Percentiles rank a stretch among this genome's conserved stretches.
Evolutionary conservation across 2,329 filamentous ascomycete genomes (phyloP).

Genomic region (Thermochaetoides dissita): DNA sequence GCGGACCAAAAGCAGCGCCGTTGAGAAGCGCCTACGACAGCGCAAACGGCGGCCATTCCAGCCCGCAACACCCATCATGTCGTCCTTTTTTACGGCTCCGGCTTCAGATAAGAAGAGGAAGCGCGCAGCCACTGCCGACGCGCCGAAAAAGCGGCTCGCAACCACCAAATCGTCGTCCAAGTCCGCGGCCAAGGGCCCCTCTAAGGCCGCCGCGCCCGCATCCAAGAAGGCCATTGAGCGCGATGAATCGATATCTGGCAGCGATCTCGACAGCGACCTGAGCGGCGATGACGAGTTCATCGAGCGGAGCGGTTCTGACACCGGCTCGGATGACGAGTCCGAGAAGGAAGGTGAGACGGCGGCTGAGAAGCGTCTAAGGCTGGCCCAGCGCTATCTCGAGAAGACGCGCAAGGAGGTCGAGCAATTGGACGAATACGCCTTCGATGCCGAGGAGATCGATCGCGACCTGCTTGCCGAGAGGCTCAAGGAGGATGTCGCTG

Average conservation of each 20-base stretch:
- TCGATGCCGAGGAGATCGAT: slow-evolving; percentile 89
- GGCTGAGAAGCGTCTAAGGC: slow-evolving; percentile 68
- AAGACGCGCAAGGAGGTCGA: slow-evolving; percentile 68
- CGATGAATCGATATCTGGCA: slow-evolving; percentile 59
- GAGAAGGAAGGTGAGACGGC: slow-evolving; percentile 78
- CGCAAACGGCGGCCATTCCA: slow-evolving; percentile 12
- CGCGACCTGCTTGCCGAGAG: slow-evolving; percentile 81
- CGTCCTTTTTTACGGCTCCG: slow-evolving; percentile 88
- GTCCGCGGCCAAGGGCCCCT: slow-evolving; percentile 25
- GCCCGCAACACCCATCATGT: slow-evolving; percentile 44
- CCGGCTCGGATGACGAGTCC: slow-evolving; percentile 45
- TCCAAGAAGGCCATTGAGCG: slow-evolving; percentile 32
- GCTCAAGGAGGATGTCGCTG: slow-evolving; percentile 81
- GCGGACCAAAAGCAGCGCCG: slow-evolving; percentile 5
- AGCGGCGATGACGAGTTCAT: slow-evolving; percentile 23
- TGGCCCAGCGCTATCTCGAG: slow-evolving; percentile 86
- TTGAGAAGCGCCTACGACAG: slow-evolving; percentile 11
- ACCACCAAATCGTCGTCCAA: slow-evolving; percentile 32
- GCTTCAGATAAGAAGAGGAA: slow-evolving; percentile 86
- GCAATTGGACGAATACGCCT: slow-evolving; percentile 59
- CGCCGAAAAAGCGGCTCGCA: slow-evolving; percentile 46
- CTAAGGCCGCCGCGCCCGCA: slow-evolving; percentile 25
- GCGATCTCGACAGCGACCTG: slow-evolving; percentile 58
- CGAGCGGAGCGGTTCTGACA: slow-evolving; percentile 29
- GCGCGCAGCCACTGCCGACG: slow-evolving; percentile 41